Percentiles rank a stretch among this genome's conserved stretches.
phyloP scores from a whole-genome alignment of 768 basidiomycete species.

The Crucibulum laeve region DNA sequence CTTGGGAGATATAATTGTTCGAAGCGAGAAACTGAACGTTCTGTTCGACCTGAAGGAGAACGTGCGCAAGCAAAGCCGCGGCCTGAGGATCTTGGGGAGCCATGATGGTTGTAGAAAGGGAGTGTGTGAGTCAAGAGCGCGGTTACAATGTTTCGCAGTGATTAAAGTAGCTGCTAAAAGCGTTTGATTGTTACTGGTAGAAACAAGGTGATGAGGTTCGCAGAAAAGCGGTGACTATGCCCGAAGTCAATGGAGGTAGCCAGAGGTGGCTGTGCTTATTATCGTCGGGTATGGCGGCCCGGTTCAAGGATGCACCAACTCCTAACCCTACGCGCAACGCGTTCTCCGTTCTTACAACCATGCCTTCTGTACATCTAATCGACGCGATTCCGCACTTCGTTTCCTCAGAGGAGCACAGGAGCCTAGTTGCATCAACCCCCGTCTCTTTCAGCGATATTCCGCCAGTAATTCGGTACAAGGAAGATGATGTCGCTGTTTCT shows the following conservation, averaged over 20 bases:
- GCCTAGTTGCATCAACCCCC: slow-evolving; percentile 75
- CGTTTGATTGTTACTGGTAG: too few relatives aligned
- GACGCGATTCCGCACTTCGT: slow-evolving; percentile 30
- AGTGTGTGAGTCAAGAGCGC: too few relatives aligned
- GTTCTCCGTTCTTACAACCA: slow-evolving; percentile 16
- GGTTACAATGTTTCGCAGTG: too few relatives aligned
- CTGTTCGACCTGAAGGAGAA: slow-evolving; percentile 51
- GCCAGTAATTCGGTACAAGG: slow-evolving; percentile 70
- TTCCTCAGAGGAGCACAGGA: slow-evolving; percentile 61
- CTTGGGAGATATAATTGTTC: slow-evolving; percentile 46
- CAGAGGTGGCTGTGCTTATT: too few relatives aligned
- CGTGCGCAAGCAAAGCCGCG: slow-evolving; percentile 52
- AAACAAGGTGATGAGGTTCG: too few relatives aligned
- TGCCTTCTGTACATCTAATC: slow-evolving; percentile 37
- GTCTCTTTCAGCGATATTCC: slow-evolving; percentile 81
- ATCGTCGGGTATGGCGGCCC: too few relatives aligned
- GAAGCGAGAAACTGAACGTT: slow-evolving; percentile 55
- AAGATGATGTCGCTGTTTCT: slow-evolving; percentile 63
- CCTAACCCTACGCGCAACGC: too few relatives aligned
- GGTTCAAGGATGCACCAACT: too few relatives aligned
- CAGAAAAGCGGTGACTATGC: too few relatives aligned
- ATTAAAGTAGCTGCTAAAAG: too few relatives aligned
- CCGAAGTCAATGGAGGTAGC: too few relatives aligned
- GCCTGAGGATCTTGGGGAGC: slow-evolving; percentile 27
- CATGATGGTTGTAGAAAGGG: slow-evolving; percentile 15